Base-by-base conservation (phyloP, 306 rosid species). In the Pachyrhizus erosus region DNA sequence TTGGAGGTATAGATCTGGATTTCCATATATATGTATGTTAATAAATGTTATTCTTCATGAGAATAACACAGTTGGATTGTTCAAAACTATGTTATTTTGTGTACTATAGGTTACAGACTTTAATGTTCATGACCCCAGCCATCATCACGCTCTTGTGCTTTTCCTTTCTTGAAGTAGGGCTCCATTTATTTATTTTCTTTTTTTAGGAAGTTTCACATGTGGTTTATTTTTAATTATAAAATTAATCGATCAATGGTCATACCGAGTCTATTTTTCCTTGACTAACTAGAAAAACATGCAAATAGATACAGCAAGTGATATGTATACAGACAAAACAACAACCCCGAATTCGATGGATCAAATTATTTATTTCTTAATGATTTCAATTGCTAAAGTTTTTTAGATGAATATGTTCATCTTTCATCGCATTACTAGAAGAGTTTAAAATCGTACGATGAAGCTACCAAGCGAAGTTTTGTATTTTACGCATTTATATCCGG, bases 1-100 rank as follows among this genome's bases (percentile, higher is more conserved):
- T 72, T 81, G 79, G 60, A 54, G 31, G 42, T 55, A 71, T 78
- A 83, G 90, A 87, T 80, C 90, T 84, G 81, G 84, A 80, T 80
- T 84, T 84, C 86, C 71, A 66, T 80, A 66, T 80, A 77, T 81
- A 18, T 84, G 82, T 87, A 68, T 60, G 55, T 20, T 54, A 84
- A 87, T 84, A 87, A 87, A 84, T 87, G 79, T 77, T 84, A 57
- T 68, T 76, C 73, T 61, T 77, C 21, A 5, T 40, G 55, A 65
- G 66, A 80, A 77, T 79, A 80, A 15, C 65, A 66, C 68, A 26
- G 67, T 78, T 77, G n/a, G 69, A 43, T 84, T 69, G 76, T 70
- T 75, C 68, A 52, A 51, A 81, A 81, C 43, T 70, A 60, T 75
- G 86, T 80, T 80, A 70, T 70, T 62, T 71, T 80, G 13, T 69